Evolutionary conservation across 345 rosid genomes (phyloP), one percentile per base, ranked within the genome.

Genomic region (Salix koriyanagi): DNA sequence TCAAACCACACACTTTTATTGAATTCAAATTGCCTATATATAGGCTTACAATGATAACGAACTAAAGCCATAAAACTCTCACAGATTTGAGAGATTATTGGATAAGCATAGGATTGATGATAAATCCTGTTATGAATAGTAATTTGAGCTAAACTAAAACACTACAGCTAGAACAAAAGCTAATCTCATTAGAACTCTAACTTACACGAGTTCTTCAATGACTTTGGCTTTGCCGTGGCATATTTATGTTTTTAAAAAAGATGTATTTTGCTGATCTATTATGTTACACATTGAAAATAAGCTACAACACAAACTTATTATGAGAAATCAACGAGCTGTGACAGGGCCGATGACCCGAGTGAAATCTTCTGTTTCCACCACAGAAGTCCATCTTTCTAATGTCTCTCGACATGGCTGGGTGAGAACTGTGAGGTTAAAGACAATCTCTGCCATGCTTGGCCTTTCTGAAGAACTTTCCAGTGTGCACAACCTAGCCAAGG

Each of bases 381-480:
- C 86, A 13, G 86, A 82, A 81, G 82, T 64, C 88, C 87, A 81
- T 80, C 81, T 64, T 28, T 84, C 89, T 25, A 60, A 39, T 39
- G 82, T 75, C 72, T 85, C 85, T 12, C 79, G 66, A 69, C 77
- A 73, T 65, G 90, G 72, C 13, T 88, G 83, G 37, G 82, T 52
- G 21, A 89, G 84, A 80, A 89, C 81, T 0, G 90, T 80, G 41
- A 91, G 88, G 81, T 75, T 86, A 78, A 89, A 83, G 71, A 89
- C 95, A 13, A 91, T 70, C 77, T 91, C 95, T 14, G 77, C 87
- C 91, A 91, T 89, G 77, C 80, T 86, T 69, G 91, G 95, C 86
- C 92, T 88, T 11, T 83, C 79, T 41, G 78, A 39, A 62, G 90
- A 65, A 69, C 80, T 80, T 80, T 86, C 90, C 65, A 73, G 60